Conservation (phyloP, 2,329 filamentous ascomycete species). For the Ophiocordyceps camponoti-leonardi region DNA sequence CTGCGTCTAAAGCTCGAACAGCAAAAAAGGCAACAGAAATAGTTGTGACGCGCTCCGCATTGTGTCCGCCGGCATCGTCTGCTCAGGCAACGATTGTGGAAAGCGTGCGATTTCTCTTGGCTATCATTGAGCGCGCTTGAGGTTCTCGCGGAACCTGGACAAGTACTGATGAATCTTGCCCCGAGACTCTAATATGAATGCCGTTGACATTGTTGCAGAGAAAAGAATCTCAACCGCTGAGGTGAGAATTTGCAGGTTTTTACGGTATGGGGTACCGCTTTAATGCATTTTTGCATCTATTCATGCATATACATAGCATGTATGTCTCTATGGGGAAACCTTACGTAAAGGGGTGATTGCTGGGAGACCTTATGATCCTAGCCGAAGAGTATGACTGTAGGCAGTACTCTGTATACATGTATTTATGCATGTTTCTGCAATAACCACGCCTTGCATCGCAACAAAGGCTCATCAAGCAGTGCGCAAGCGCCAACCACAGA, state of each 20-base stretch:
- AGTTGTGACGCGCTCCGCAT: constrained; percentile 27
- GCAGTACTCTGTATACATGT: too few relatives aligned
- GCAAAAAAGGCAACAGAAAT: constrained; percentile 15
- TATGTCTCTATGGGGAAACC: too few relatives aligned
- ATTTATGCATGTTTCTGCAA: too few relatives aligned
- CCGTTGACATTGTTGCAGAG: constrained; percentile 55
- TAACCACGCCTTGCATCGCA: not conserved
- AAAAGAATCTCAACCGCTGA: constrained; percentile 5
- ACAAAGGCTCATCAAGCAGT: not conserved
- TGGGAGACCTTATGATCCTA: too few relatives aligned
- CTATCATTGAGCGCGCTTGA: constrained; percentile 96
- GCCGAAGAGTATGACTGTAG: too few relatives aligned
- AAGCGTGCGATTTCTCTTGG: constrained; percentile 68
- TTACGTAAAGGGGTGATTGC: too few relatives aligned
- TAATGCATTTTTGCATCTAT: not conserved
- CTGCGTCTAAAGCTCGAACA: constrained; percentile 78
- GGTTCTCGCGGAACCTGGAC: constrained; percentile 69
- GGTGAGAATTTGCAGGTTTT: constrained; percentile 8
- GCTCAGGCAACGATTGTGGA: constrained; percentile 53
- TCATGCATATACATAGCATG: not conserved
- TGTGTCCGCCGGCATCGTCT: constrained; percentile 24
- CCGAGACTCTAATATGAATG: constrained; percentile 99
- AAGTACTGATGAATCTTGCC: constrained; percentile 77
- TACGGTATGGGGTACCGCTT: not conserved
- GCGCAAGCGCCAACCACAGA: too few relatives aligned